Evolutionary conservation across 306 rosid genomes (phyloP), one percentile per base, ranked within the genome.

Genomic region (Corylus heterophylla): DNA sequence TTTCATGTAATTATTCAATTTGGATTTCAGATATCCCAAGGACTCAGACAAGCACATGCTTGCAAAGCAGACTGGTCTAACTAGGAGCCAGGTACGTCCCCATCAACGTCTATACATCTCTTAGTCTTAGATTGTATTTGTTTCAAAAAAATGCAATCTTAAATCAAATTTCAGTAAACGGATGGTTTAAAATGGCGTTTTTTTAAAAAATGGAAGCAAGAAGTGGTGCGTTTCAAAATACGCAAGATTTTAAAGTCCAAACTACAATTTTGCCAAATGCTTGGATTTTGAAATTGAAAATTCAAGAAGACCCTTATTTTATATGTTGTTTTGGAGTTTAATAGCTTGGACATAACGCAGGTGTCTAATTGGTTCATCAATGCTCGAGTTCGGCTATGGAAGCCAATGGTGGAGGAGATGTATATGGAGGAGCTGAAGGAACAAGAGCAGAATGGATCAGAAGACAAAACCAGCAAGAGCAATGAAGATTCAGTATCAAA

Each of bases 401-500:
- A 95, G 82, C 99, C 99, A 73, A 95, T 95, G 99, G 99, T 95
- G 77, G 99, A 95, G 80, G 99, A 95, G 81, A 91, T 95, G 99
- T 95, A 95, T 83, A 0, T 66, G 82, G 99, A 95, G 74, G 98
- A 93, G 75, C 84, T 87, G 82, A 95, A 95, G 83, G 97, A 93
- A 49, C 90, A 92, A 16, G 98, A 90, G 56, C 77, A 83, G 78
- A 91, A 89, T 58, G 90, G 82, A 3, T 82, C 91, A 5, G 91
- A 85, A 44, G 92, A 92, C 20, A 90, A 89, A 71, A 74, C 84
- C 71, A 86, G 87, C 88, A 93, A 89, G 74, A 88, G 81, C 77
- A 81, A 78, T 66, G 96, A 92, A 39, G 91, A 89, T 51, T 85
- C 91, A 5, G 61, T 78, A 3, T 79, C 83, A 25, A 92, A 85